These are phyloP conservation scores for Platanthera guangdongensis DNA, from an alignment of 106 monocot species.

Conservation along the genomic window DNA sequence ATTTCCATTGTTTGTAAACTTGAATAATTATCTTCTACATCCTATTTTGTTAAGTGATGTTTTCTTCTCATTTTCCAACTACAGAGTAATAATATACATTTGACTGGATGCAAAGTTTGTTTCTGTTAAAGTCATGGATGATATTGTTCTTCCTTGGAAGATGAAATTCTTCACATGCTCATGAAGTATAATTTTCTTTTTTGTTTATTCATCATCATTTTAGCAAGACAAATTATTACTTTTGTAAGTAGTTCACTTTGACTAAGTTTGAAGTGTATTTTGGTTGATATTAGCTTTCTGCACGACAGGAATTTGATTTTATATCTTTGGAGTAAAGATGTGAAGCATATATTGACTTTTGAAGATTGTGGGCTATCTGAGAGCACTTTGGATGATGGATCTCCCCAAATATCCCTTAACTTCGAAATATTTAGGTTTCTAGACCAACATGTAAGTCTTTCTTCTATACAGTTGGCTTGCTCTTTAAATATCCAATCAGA, in stretches of 20 bases:
- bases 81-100: not conserved
- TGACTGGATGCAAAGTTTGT: not conserved
- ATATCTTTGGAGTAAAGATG: constrained; percentile 80
- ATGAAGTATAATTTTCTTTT: constrained; percentile 2
- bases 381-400: constrained; percentile 32
- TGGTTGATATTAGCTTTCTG: not conserved
- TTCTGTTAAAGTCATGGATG: not conserved
- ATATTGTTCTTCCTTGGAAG: not conserved
- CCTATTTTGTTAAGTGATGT: not conserved
- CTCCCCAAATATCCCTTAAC: constrained; percentile 44
- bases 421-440: constrained; percentile 76
- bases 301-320: constrained; percentile 72
- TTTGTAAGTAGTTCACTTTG: not conserved
- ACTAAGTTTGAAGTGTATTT: not conserved
- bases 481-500: not conserved
- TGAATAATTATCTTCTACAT: not conserved
- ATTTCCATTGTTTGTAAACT: not conserved
- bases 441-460: constrained; percentile 65
- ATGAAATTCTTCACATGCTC: not conserved
- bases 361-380: constrained; percentile 52
- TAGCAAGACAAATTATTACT: not conserved
- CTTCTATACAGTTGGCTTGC: constrained; percentile 1
- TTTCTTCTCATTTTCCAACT: not conserved
- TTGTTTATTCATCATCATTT: not conserved
- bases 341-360: constrained; percentile 60